A percentile compares a stretch with the other conserved stretches of the same genome.
Evolutionary conservation across 116 monocot species (phyloP).

Genomic region (Thalassia testudinum): DNA sequence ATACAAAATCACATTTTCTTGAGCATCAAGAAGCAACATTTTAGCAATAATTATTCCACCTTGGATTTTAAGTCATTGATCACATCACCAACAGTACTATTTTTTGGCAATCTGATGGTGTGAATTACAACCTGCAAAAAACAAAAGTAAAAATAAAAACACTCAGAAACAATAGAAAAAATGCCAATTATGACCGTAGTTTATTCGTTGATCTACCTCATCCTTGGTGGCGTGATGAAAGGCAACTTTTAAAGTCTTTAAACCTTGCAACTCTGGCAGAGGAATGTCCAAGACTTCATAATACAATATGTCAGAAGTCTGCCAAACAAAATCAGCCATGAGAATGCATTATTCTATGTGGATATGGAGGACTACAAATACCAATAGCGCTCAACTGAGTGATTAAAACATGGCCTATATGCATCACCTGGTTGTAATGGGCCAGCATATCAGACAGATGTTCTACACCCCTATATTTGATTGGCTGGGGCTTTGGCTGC

Average conservation of each 20-base stretch:
- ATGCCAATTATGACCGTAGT: too few species aligned
- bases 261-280: constrained; percentile 85
- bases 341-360: neutral
- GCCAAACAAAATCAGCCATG: constrained; percentile 3
- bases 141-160: neutral
- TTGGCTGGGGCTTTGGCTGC: constrained; percentile 98
- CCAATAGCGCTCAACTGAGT: neutral
- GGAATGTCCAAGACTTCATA: constrained; percentile 98
- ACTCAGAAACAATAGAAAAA: neutral
- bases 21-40: neutral
- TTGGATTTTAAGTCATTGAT: constrained; percentile 84
- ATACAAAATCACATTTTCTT: neutral
- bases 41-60: constrained; percentile 20
- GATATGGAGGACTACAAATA: neutral
- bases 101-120: constrained; percentile 82
- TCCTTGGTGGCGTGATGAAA: constrained; percentile 91
- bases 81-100: constrained; percentile 89
- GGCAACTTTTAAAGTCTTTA: constrained; percentile 97
- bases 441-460: constrained; percentile 91
- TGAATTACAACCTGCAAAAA: constrained; percentile 62
- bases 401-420: neutral
- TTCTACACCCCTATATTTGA: constrained; percentile 89
- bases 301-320: constrained; percentile 97
- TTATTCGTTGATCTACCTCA: constrained; percentile 33
- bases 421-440: constrained; percentile 84